Conservation (phyloP, 2,329 filamentous ascomycete species). For the Aspergillus sp. region DNA sequence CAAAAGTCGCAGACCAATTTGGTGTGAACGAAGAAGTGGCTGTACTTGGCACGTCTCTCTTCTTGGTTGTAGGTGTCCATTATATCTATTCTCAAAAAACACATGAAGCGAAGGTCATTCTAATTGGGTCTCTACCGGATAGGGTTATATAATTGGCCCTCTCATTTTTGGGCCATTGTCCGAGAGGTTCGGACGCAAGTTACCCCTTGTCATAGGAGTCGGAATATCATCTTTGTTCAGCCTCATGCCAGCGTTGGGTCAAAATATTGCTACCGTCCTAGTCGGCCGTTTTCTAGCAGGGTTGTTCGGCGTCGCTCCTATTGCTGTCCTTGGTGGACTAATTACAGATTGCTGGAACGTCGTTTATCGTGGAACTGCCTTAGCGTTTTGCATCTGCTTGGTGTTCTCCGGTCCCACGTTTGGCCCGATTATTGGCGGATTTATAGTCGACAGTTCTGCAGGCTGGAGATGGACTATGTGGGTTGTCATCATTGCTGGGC, state of each 20-base stretch:
- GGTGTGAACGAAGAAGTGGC: background rate
- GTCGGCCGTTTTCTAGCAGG: background rate
- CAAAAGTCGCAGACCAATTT: background rate
- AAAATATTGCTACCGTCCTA: background rate
- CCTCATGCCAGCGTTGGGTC: background rate
- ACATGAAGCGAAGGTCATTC: background rate
- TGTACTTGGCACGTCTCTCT: background rate
- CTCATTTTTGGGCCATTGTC: background rate
- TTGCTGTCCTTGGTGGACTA: background rate
- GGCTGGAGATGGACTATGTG: constrained; percentile 4
- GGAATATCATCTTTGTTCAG: background rate
- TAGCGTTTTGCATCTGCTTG: background rate
- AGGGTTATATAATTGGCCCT: background rate
- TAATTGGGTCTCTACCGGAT: background rate
- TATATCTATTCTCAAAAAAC: background rate
- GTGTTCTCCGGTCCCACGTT: background rate
- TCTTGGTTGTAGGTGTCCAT: background rate
- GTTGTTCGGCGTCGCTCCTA: background rate
- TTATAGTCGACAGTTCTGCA: background rate
- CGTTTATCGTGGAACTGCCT: background rate
- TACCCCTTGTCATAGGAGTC: background rate
- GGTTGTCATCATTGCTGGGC: background rate
- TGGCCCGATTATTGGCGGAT: background rate
- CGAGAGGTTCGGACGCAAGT: background rate
- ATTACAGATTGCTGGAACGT: background rate